A percentile compares a stretch with the other conserved stretches of the same genome.
Conservation (phyloP, 306 rosid genomes). For the Trifolium fragiferum region DNA sequence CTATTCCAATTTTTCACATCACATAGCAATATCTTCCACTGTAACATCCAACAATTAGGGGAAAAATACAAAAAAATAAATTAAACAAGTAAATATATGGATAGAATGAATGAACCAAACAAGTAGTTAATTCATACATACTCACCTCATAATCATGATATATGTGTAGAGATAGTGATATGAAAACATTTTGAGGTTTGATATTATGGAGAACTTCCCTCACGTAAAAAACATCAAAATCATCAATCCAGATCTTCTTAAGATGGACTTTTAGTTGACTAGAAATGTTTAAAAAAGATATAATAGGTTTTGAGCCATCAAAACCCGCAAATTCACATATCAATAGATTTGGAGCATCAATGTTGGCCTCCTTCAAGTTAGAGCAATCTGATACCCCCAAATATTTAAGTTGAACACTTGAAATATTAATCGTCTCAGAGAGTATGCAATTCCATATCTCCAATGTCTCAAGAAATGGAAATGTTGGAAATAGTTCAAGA, state of each 20-base stretch:
- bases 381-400: slow-evolving; percentile 28
- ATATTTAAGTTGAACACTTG: slow-evolving; percentile 35
- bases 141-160: neutral
- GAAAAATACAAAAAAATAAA: too few species aligned
- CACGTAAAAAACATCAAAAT: neutral
- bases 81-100: too few species aligned
- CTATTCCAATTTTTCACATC: too few species aligned
- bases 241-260: too few species aligned
- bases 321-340: neutral
- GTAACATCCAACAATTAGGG: too few species aligned
- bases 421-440: slow-evolving; percentile 41
- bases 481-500: slow-evolving; percentile 22
- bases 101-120: neutral
- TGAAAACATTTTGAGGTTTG: neutral
- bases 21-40: too few species aligned
- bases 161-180: neutral
- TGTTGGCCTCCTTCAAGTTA: slow-evolving; percentile 30
- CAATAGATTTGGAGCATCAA: slow-evolving; percentile 42
- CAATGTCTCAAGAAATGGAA: slow-evolving; percentile 45
- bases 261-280: neutral
- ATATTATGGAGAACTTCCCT: neutral
- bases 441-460: slow-evolving; percentile 5
- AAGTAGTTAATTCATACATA: too few species aligned
- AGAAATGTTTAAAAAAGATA: slow-evolving; percentile 17
- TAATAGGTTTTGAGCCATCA: neutral